Base-by-base conservation (phyloP, 345 rosid genomes). In the Populus davidiana region DNA sequence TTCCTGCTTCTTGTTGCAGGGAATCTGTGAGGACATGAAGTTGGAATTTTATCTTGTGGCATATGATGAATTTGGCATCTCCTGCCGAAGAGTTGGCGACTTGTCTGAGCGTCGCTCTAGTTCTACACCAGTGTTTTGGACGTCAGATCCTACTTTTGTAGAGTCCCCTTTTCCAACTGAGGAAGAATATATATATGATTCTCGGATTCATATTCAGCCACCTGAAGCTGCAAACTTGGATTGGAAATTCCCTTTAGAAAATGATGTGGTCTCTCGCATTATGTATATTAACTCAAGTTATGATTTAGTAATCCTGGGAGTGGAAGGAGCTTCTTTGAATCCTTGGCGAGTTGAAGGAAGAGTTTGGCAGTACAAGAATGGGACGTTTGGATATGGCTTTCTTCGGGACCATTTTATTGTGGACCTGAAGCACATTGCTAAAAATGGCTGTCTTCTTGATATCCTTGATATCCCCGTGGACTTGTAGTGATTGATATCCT, bases 371-470 rank as follows among this genome's bases (percentile, higher is more conserved):
- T 90, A 93, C 68, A 81, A 52, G 74, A 82, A 92, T 52, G 97
- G 94, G 67, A 86, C 92, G 6, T 93, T 95, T 33, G 91, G 97
- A 21, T 95, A 90, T 49, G 99, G 97, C 50, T 92, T 91, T 86
- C 90, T 93, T 77, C 74, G 78, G 71, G 96, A 93, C 81, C 90
- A 88, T 74, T 86, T 85, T 62, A 74, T 93, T 35, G 75, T 85
- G 47, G 94, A 95, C 85, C 81, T 93, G 80, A 91, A 87, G 78
- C 91, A 79, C 66, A 85, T 95, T 78, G 86, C 86, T 47, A 82
- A 75, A 67, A 88, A 89, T 89, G 91, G 91, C 67, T 67, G 77
- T 74, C 88, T 94, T 41, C 91, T 89, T 33, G 90, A 90, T 74
- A 74, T 83, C n/a, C 91, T 89, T 36, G 90, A 90, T 74, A 74